phyloP scores from a whole-genome alignment of 1,284 basidiomycete species.

The Papiliotrema fonsecae region DNA sequence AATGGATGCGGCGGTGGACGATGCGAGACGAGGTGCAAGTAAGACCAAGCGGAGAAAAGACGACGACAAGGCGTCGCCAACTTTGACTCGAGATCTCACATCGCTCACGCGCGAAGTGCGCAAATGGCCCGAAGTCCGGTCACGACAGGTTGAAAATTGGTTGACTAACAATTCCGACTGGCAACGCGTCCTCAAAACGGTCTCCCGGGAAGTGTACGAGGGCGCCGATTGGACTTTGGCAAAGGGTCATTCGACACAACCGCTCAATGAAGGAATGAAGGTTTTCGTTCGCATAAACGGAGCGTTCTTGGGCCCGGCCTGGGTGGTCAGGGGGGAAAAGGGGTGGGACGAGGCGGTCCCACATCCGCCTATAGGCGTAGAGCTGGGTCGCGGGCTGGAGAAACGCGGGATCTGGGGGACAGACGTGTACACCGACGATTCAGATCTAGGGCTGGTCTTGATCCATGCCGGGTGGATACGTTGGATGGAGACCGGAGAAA shows the following conservation, averaged over 20 bases:
- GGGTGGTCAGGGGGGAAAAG: constrained; percentile 40
- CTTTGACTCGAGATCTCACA: constrained; percentile 15
- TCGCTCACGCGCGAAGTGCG: constrained; percentile 19
- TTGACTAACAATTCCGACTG: constrained; percentile 14
- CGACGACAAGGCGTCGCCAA: constrained; percentile 19
- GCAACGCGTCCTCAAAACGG: constrained; percentile 12
- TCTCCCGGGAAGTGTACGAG: constrained; percentile 23
- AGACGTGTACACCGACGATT: constrained; percentile 59
- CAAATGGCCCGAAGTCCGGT: constrained; percentile 32
- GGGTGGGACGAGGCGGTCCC: constrained; percentile 38
- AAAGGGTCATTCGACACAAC: constrained; percentile 8
- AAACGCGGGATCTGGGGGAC: constrained; percentile 54
- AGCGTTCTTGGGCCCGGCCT: constrained; percentile 32
- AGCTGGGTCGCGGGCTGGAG: constrained; percentile 16
- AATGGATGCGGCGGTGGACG: constrained; percentile 43
- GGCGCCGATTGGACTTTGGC: constrained; percentile 31
- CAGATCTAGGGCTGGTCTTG: constrained; percentile 53
- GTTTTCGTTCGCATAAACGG: constrained; percentile 33
- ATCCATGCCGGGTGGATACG: constrained; percentile 55
- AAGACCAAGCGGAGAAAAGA: constrained; percentile 35
- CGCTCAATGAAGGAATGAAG: constrained; percentile 25
- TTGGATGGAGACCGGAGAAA: constrained; percentile 21
- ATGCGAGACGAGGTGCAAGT: constrained; percentile 17
- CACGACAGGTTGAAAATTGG: constrained; percentile 9
- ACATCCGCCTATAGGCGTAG: constrained; percentile 9